Percentiles rank a stretch among this genome's conserved stretches.
phyloP scores from a whole-genome alignment of 2,329 filamentous ascomycete species.

The Aspergillus carbonarius region DNA sequence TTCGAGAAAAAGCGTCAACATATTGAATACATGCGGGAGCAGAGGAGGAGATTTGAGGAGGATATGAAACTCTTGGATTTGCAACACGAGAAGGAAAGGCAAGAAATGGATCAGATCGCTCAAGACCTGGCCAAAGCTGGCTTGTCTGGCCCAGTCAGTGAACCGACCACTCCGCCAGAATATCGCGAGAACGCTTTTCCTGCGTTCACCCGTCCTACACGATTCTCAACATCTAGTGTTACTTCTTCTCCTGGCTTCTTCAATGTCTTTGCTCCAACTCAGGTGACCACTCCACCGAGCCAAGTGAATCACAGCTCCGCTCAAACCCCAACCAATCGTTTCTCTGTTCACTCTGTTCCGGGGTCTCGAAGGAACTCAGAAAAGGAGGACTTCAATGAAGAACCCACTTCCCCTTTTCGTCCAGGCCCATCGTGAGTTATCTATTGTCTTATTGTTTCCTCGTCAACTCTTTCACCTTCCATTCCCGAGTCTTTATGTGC shows the following conservation, averaged over 20 bases:
- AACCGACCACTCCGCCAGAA: conserved; percentile 94
- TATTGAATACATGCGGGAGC: conserved; percentile 86
- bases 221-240: conserved; percentile 86
- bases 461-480: neutral
- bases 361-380: conserved; percentile 86
- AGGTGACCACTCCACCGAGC: conserved; percentile 74
- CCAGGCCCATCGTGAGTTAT: conserved; percentile 74
- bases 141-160: conserved; percentile 74
- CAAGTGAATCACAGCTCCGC: conserved; percentile 56
- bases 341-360: conserved; percentile 82
- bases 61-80: conserved; percentile 89
- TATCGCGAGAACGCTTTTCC: conserved; percentile 81
- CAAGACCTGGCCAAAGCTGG: conserved; percentile 66
- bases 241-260: conserved; percentile 75
- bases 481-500: neutral
- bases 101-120: conserved; percentile 81
- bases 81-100: conserved; percentile 77
- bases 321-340: conserved; percentile 57
- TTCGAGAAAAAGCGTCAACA: conserved; percentile 92
- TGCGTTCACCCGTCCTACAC: conserved; percentile 78
- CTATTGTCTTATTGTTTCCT: neutral
- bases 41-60: conserved; percentile 83
- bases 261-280: conserved; percentile 71
- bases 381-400: conserved; percentile 77
- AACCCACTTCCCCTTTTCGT: conserved; percentile 60